Base-by-base conservation (phyloP, 1,284 basidiomycete genomes). In the Ceratobasidium sp. region DNA sequence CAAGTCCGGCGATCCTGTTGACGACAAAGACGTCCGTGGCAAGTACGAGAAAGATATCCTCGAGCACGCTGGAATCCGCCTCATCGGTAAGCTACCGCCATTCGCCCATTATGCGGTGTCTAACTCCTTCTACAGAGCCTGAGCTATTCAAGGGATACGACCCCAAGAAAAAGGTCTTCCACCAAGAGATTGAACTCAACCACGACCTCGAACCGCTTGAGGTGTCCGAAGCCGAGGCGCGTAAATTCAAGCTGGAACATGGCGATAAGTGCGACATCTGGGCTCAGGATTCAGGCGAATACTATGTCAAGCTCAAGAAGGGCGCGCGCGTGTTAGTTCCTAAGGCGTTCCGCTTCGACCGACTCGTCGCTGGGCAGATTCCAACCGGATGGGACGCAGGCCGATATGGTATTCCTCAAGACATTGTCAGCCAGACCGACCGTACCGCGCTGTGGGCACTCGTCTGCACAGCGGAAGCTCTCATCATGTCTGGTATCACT, bases 271-370 rank as follows among this genome's bases (percentile, higher is more conserved):
- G 96, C 82, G 96, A 99, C 82, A 90, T 95, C 81, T 98, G 96
- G 95, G 92, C 91, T 8, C 92, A 90, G 60, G 92, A 93, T 81
- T 93, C 94, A 23, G 95, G 94, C 45, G 95, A 97, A 82, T 98
- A 94, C 94, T 96, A 94, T 81, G 96, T 97, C 82, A 98, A 98
- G 86, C 93, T 99, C 89, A 99, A 99, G 91, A 98, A 97, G 87
- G 98, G 97, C 75, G 96, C 97, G 13, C 92, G 96, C 75, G 88
- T 99, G 81, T 89, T 94, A 80, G 92, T 99, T 64, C 97, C 97
- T 77, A 99, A 99, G 87, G 94, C 97, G 2, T 92, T 99, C 89
- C 90, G 89, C 81, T 99, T 99, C 88, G 95, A 92, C 83, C 94
- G 97, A 76, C 90, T 94, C 66, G 97, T 99, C 76, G 97, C 94